A percentile compares a stretch with the other conserved stretches of the same genome.
phyloP scores from a whole-genome alignment of 1,139 yeast genomes.

The Geotrichum citri-aurantii region DNA sequence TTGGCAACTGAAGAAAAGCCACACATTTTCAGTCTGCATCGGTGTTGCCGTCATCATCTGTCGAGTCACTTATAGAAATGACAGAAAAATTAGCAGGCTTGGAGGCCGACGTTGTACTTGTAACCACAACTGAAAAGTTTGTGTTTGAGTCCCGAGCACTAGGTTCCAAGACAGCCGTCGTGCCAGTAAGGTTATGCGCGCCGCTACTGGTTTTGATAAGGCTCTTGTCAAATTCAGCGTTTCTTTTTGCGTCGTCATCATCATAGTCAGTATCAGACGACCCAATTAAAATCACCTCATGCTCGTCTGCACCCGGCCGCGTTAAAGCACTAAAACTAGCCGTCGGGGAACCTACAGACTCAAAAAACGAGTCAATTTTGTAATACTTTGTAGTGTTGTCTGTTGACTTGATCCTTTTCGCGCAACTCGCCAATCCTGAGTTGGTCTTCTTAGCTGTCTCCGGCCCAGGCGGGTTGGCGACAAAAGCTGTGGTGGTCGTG shows the following conservation, averaged over 20 bases:
- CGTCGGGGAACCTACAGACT: neutral
- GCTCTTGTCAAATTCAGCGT: no score
- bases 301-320: neutral
- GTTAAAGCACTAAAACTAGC: neutral
- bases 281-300: neutral
- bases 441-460: neutral
- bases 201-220: no score
- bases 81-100: no score
- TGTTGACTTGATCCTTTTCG: neutral
- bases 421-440: neutral
- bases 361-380: neutral
- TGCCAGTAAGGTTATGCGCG: no score
- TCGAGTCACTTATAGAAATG: no score
- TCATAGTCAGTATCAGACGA: neutral
- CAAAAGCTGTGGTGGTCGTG: neutral
- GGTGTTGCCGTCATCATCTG: no score
- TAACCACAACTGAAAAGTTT: no score
- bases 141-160: no score
- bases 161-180: no score
- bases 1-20: no score
- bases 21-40: no score
- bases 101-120: no score
- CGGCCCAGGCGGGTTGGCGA: neutral
- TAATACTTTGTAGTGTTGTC: neutral
- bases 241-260: neutral